Percentiles rank a stretch among this genome's conserved stretches.
These are phyloP conservation scores for Arthrobotrys sinensis DNA, from an alignment of 2,329 filamentous ascomycete species.

Conservation along the genomic window DNA sequence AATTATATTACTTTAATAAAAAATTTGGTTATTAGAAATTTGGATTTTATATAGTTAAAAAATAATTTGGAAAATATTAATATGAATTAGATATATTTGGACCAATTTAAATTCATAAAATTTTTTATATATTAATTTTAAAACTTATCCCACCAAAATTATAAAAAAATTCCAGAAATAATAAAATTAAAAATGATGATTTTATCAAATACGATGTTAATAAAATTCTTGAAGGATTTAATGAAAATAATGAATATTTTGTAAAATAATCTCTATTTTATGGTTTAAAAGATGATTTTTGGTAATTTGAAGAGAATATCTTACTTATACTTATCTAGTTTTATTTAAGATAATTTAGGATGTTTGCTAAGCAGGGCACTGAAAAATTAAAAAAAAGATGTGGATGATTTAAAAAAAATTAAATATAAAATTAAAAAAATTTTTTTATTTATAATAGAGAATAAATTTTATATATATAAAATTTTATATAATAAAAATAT, in stretches of 20 bases:
- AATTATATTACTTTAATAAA: background rate
- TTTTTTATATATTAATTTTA: slow-evolving; percentile 8
- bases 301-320: slow-evolving; percentile 13
- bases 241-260: slow-evolving; percentile 20
- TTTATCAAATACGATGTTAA: background rate
- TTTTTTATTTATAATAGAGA: background rate
- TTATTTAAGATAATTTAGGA: background rate
- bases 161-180: background rate
- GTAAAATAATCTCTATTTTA: background rate
- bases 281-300: background rate
- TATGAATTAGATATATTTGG: slow-evolving; percentile 33
- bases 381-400: background rate
- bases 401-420: background rate
- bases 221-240: slow-evolving; percentile 7
- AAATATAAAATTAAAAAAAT: slow-evolving; percentile 3
- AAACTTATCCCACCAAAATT: background rate
- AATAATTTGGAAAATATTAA: slow-evolving; percentile 19
- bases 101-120: slow-evolving; percentile 10
- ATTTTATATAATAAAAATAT: too few species aligned
- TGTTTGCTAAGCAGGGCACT: background rate
- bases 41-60: slow-evolving; percentile 13
- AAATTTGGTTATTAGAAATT: slow-evolving; percentile 16
- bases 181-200: background rate
- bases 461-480: background rate
- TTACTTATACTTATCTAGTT: background rate